Evolutionary conservation across 1,139 yeast species (phyloP).

Genomic region (Arxiozyma telluris): DNA sequence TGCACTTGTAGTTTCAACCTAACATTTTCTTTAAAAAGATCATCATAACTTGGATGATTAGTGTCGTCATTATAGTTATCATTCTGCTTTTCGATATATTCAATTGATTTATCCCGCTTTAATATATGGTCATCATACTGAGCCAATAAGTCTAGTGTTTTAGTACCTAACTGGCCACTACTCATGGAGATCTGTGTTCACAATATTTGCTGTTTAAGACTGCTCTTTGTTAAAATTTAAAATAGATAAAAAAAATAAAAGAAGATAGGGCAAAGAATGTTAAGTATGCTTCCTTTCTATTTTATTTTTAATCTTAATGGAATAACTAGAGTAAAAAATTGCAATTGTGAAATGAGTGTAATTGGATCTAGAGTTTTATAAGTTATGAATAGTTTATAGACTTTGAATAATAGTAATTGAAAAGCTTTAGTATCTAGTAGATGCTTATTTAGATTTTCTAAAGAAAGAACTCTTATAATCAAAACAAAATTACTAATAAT

Average conservation of each 20-base stretch:
- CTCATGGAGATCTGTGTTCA: not conserved
- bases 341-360: not conserved
- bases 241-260: too few species aligned
- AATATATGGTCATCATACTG: constrained; percentile 23
- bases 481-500: not conserved
- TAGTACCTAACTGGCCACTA: constrained; percentile 7
- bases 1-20: constrained; percentile 20
- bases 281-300: not conserved
- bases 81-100: constrained; percentile 19
- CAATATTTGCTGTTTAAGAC: not conserved
- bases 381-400: not conserved
- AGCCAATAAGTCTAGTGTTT: constrained; percentile 24
- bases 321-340: not conserved
- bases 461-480: too few species aligned
- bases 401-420: not conserved
- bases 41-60: constrained; percentile 22
- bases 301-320: too few species aligned
- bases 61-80: constrained; percentile 3
- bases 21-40: constrained; percentile 26
- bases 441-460: not conserved
- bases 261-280: not conserved
- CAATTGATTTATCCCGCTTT: constrained; percentile 22
- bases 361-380: not conserved
- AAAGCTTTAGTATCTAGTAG: too few species aligned
- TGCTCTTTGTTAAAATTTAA: not conserved